Evolutionary conservation across 2,329 filamentous ascomycete species (phyloP).

Genomic region (Trichoderma sp.): DNA sequence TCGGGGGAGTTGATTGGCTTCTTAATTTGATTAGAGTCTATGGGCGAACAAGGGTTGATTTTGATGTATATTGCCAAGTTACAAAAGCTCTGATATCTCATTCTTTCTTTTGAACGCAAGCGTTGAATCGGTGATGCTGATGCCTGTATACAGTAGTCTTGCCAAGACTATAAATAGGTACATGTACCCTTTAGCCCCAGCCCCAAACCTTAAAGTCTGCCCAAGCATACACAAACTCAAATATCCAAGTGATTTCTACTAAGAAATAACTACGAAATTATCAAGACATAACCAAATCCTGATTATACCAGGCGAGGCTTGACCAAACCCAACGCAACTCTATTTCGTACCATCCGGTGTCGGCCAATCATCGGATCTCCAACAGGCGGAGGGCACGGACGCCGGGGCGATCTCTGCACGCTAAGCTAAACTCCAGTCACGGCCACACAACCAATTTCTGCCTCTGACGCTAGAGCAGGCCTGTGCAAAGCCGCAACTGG

Average conservation of each 20-base stretch:
- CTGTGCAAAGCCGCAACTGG: conserved; percentile 25
- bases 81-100: neutral
- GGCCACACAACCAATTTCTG: conserved; percentile 32
- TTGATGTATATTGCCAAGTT: neutral
- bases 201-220: neutral
- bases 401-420: neutral
- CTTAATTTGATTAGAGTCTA: neutral
- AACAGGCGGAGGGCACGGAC: conserved; percentile 21
- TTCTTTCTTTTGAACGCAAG: neutral
- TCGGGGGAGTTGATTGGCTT: neutral
- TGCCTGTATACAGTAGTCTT: neutral
- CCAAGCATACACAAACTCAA: no score
- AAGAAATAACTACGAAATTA: neutral
- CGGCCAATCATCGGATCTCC: conserved; percentile 20
- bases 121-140: neutral
- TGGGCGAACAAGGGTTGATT: neutral
- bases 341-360: neutral
- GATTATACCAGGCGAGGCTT: neutral
- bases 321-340: neutral
- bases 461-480: conserved; percentile 37
- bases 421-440: neutral
- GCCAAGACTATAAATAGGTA: neutral
- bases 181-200: no score
- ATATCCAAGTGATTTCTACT: neutral
- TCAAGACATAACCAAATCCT: neutral